Conservation (phyloP, 2,329 filamentous ascomycete species). For the Diaporthe citri region DNA sequence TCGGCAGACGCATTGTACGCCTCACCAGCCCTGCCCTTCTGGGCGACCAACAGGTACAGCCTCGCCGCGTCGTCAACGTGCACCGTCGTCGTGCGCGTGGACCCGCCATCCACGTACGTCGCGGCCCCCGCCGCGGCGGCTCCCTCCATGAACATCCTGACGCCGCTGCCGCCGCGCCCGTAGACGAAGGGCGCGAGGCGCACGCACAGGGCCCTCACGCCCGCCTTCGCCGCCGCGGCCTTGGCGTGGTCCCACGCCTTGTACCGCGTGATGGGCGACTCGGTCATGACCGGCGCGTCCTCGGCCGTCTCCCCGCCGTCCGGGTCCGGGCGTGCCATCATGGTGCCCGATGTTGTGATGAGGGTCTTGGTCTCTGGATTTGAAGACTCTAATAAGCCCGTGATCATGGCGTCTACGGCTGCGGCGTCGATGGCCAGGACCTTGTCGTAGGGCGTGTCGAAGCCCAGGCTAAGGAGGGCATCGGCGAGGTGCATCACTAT, state of each 20-base stretch:
- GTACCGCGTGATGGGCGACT: conserved; percentile 43
- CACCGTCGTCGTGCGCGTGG: conserved; percentile 34
- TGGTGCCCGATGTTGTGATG: conserved; percentile 51
- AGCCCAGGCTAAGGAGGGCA: conserved; percentile 36
- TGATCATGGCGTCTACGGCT: conserved; percentile 53
- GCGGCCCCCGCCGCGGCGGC: conserved; percentile 40
- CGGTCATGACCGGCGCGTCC: conserved; percentile 37
- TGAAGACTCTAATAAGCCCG: conserved; percentile 50
- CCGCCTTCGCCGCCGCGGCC: conserved; percentile 43
- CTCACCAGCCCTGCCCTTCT: conserved; percentile 30
- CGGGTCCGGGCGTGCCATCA: conserved; percentile 41
- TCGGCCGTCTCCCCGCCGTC: conserved; percentile 48
- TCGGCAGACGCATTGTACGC: conserved; percentile 34
- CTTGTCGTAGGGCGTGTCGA: conserved; percentile 41
- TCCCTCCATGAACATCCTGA: conserved; percentile 50
- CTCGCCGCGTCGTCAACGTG: conserved; percentile 39
- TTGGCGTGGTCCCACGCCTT: conserved; percentile 50
- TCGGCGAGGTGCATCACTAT: conserved; percentile 58
- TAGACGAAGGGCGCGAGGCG: conserved; percentile 59
- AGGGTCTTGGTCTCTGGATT: conserved; percentile 48
- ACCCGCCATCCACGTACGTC: conserved; percentile 29
- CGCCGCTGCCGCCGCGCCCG: conserved; percentile 55
- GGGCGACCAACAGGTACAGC: conserved; percentile 34
- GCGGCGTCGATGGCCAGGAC: conserved; percentile 49
- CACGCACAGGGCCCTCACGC: conserved; percentile 52